Evolutionary conservation across 176 grass and related monocot species (phyloP).

Genomic region (Musa beccarii): DNA sequence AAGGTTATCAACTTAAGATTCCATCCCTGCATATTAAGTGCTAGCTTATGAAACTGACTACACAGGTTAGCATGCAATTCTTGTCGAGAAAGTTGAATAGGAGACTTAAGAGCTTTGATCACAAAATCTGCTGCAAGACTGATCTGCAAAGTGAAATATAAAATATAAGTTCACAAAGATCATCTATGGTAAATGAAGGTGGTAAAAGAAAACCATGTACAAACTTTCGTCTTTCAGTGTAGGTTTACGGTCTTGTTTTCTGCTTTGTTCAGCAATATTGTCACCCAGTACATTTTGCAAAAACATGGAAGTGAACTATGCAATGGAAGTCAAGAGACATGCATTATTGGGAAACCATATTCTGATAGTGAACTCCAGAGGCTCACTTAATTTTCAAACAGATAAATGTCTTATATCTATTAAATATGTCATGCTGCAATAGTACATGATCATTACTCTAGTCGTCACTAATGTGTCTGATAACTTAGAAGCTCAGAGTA

Average conservation of each 20-base stretch:
- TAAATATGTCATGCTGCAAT: too few species aligned
- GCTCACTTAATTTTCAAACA: too few species aligned
- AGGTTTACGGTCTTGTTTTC: too few species aligned
- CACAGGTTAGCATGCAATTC: background rate
- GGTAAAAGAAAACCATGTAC: background rate
- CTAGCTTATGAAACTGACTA: background rate
- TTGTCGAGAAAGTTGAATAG: conserved; percentile 6
- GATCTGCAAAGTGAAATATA: background rate
- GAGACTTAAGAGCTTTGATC: background rate
- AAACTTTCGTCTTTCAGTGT: background rate
- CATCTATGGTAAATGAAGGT: background rate
- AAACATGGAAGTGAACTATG: too few species aligned
- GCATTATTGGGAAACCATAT: too few species aligned
- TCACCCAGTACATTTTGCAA: too few species aligned
- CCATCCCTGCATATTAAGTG: background rate
- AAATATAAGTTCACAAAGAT: background rate
- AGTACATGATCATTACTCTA: too few species aligned
- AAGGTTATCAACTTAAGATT: conserved; percentile 10
- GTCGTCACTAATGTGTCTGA: too few species aligned
- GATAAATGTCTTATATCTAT: too few species aligned
- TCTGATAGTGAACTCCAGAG: too few species aligned
- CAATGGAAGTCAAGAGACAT: too few species aligned
- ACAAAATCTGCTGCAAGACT: background rate
- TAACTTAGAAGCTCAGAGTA: background rate
- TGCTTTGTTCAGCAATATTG: background rate